Evolutionary conservation across 768 basidiomycete genomes (phyloP).

Genomic region (Hysterangium stoloniferum): DNA sequence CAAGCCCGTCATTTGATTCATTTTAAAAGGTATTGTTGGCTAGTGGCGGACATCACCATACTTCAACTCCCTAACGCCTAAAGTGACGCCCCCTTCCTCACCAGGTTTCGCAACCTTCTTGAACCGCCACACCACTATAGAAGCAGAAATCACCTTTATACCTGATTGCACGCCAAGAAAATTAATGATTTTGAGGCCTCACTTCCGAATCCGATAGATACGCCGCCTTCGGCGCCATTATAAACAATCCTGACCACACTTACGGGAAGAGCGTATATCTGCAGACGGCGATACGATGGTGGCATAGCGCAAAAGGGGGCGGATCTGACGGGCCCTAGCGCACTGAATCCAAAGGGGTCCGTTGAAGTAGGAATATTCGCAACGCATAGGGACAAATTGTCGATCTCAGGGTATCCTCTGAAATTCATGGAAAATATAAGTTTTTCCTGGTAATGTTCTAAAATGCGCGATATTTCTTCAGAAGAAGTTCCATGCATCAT

Average conservation of each 20-base stretch:
- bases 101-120: slow-evolving; percentile 25
- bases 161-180: slow-evolving; percentile 41
- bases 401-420: no score
- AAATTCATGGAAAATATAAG: no score
- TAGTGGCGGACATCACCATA: no score
- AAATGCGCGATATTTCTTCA: no score
- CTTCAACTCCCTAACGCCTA: no score
- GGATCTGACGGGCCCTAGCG: neutral
- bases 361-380: no score
- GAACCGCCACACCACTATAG: slow-evolving; percentile 40
- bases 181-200: slow-evolving; percentile 36
- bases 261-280: slow-evolving; percentile 31
- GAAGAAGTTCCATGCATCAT: no score
- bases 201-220: slow-evolving; percentile 39
- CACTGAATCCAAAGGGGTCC: no score
- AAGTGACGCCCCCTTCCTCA: slow-evolving; percentile 25
- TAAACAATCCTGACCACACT: slow-evolving; percentile 35
- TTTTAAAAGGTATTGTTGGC: no score
- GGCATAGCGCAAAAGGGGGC: neutral
- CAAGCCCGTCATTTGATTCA: no score
- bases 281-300: slow-evolving; percentile 27
- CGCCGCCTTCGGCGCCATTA: slow-evolving; percentile 29
- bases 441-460: no score
- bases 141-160: slow-evolving; percentile 38
- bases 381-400: no score